A percentile compares a stretch with the other conserved stretches of the same genome.
Evolutionary conservation across 345 rosid species (phyloP).

Genomic region (Gossypium mustelinum): DNA sequence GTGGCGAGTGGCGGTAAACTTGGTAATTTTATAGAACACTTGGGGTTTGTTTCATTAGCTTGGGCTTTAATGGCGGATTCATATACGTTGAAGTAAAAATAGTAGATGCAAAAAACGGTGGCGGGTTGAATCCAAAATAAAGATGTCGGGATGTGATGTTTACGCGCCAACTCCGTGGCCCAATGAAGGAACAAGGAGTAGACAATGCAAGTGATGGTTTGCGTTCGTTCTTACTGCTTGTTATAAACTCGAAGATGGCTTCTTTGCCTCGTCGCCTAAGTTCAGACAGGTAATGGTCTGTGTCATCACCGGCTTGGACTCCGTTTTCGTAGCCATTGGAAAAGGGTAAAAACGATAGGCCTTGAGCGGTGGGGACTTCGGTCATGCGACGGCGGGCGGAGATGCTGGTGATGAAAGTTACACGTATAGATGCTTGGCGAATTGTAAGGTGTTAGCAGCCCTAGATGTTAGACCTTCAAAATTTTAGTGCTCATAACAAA

Average conservation of each 20-base stretch:
- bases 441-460: constrained; percentile 24
- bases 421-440: constrained; percentile 55
- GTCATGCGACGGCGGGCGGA: constrained; percentile 41
- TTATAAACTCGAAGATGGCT: constrained; percentile 35
- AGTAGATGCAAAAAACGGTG: constrained; percentile 47
- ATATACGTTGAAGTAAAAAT: constrained; percentile 48
- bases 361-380: too few relatives aligned
- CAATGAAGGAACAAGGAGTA: constrained; percentile 54
- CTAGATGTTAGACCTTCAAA: too few relatives aligned
- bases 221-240: constrained; percentile 5
- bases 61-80: constrained; percentile 15
- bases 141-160: constrained; percentile 34
- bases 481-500: too few relatives aligned
- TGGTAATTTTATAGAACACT: constrained; percentile 39
- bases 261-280: constrained; percentile 38
- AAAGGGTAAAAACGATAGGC: too few relatives aligned
- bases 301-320: constrained; percentile 27
- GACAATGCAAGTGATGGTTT: constrained; percentile 34
- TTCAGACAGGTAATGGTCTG: constrained; percentile 26
- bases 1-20: constrained; percentile 37
- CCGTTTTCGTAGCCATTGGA: too few relatives aligned
- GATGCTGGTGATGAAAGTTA: constrained; percentile 46
- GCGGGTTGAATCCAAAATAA: constrained; percentile 75
- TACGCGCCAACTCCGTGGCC: constrained; percentile 49
- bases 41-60: constrained; percentile 8